phyloP scores from a whole-genome alignment of 805 yeast species.

The Wickerhamomyces silvicola region DNA sequence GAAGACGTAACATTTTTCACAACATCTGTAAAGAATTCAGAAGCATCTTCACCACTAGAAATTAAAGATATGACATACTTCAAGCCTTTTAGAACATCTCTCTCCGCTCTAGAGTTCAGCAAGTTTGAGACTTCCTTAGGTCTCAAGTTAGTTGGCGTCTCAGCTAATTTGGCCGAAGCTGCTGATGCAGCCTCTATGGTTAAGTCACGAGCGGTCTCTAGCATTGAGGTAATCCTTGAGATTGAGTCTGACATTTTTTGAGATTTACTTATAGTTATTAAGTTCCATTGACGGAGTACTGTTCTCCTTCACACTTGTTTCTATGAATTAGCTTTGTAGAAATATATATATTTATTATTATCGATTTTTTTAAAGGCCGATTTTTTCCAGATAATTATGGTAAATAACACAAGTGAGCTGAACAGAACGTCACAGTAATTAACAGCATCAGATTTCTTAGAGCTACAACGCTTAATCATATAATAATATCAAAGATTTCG shows the following conservation, averaged over 20 bases:
- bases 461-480: too few relatives aligned
- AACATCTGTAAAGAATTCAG: slow-evolving; percentile 70
- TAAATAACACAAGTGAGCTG: too few relatives aligned
- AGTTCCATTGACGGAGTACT: background rate
- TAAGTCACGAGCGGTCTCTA: slow-evolving; percentile 74
- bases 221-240: slow-evolving; percentile 57
- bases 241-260: slow-evolving; percentile 48
- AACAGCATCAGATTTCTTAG: too few relatives aligned
- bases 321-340: too few relatives aligned
- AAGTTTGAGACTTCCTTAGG: slow-evolving; percentile 60
- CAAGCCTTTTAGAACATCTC: slow-evolving; percentile 57
- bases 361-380: too few relatives aligned
- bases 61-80: slow-evolving; percentile 44
- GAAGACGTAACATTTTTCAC: slow-evolving; percentile 77
- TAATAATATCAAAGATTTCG: too few relatives aligned
- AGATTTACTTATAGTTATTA: too few relatives aligned
- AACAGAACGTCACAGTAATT: too few relatives aligned
- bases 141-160: slow-evolving; percentile 50
- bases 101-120: slow-evolving; percentile 61
- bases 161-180: slow-evolving; percentile 61
- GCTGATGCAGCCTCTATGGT: slow-evolving; percentile 80
- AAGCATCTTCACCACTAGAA: slow-evolving; percentile 31
- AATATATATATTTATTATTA: too few relatives aligned
- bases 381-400: too few relatives aligned
- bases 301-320: background rate